Conservation (phyloP, 2,329 filamentous ascomycete genomes). For the Pseudogymnoascus sp. region DNA sequence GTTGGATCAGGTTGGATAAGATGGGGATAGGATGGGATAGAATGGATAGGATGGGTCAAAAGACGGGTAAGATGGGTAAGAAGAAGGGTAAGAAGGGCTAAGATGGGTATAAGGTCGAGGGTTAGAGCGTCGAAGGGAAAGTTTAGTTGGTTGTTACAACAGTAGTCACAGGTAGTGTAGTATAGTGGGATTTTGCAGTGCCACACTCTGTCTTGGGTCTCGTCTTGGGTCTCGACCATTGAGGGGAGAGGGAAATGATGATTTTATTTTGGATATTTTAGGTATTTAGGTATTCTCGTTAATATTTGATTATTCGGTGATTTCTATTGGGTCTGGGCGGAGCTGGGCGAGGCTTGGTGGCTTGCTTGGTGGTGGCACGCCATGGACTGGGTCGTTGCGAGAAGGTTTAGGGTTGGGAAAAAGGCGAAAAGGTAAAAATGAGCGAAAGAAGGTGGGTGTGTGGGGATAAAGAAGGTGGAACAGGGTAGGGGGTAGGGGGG, state of each 20-base stretch:
- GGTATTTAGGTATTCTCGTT: neutral
- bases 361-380: neutral
- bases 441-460: neutral
- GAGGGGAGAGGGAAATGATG: neutral
- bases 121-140: neutral
- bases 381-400: neutral
- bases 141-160: neutral
- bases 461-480: neutral
- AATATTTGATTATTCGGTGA: neutral
- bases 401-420: neutral
- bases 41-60: conserved; percentile 24
- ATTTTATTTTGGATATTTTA: neutral
- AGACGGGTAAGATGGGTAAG: conserved; percentile 55
- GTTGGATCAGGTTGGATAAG: neutral
- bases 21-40: neutral
- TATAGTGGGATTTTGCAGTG: neutral
- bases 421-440: neutral
- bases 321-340: neutral
- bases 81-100: conserved; percentile 57
- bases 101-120: conserved; percentile 39
- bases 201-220: neutral
- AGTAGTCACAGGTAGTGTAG: neutral
- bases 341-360: neutral
- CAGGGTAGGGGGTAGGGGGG: neutral
- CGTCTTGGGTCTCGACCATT: neutral